Evolutionary conservation across 768 basidiomycete species (phyloP), one percentile per base, ranked within the genome.

Genomic region (Nidula microcarpa): DNA sequence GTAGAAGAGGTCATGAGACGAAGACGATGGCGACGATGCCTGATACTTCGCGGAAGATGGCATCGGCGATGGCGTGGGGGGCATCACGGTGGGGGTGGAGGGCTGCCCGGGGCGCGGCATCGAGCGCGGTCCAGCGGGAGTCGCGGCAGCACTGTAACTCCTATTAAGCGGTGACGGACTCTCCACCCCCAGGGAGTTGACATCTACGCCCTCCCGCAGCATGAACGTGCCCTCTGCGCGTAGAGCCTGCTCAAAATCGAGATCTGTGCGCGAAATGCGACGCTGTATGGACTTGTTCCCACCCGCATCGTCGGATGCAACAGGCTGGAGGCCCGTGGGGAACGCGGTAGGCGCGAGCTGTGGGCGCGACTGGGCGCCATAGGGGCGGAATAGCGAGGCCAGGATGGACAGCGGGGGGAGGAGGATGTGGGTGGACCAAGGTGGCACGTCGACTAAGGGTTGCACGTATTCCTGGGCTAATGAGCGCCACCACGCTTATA

Each of bases 171-270:
- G 72, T 56, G 68, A 70, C 60, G 73, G 75, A 57, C 69, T 73
- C 47, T 80, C 81, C 30, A 77, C 63, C 30, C 89, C 91, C 47
- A 93, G 74, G 33, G 78, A 62, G 64, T 79, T 81, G 48, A 91
- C 74, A 68, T 92, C 89, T 44, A 85, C 63, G 36, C 88, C 84
- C 66, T 93, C 89, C 56, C 76, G 80, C 47, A 93, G 73, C 52
- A 79, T 60, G 13, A 91, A 79, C 2, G 91, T 94, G 18, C 81
- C 85, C 41, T 82, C 82, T 9, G 74, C 74, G 54, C 74, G 77
- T 58, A 94, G 67, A 10, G 85, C 90, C 61, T 85, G 82, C 70
- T 93, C 91, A 60, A 94, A 94, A 65, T 91, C 89, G 63, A 87
- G 74, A 70, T 91, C 89, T 33, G 84, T 82, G 39, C 89, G 81